Evolutionary conservation across 1,139 yeast species (phyloP).

Genomic region (Lodderomyces margitis): DNA sequence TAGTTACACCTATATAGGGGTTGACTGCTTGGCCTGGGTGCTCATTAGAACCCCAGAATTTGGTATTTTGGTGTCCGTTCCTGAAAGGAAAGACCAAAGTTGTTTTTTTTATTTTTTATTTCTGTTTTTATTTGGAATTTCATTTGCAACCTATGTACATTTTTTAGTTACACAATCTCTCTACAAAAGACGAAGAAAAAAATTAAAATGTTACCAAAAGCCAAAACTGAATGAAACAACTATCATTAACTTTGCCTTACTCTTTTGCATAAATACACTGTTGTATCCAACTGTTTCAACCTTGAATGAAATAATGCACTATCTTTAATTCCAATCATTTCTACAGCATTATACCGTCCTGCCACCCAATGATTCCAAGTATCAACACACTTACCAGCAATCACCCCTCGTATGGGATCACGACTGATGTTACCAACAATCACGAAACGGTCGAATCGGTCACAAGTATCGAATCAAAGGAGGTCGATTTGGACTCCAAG

Average conservation of each 20-base stretch:
- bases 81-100: too few species aligned
- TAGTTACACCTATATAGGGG: too few species aligned
- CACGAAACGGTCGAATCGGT: not conserved
- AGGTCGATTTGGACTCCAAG: not conserved
- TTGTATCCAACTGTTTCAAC: not conserved
- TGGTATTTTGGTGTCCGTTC: too few species aligned
- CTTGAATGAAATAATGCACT: not conserved
- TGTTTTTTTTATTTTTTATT: not conserved
- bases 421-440: not conserved
- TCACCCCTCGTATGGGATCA: not conserved
- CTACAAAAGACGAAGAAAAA: not conserved
- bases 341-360: too few species aligned
- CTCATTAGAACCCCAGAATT: too few species aligned
- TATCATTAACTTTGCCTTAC: too few species aligned
- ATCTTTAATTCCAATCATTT: not conserved
- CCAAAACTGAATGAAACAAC: too few species aligned
- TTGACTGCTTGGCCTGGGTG: not conserved
- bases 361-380: not conserved
- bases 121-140: not conserved
- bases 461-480: not conserved
- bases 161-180: not conserved
- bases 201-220: not conserved
- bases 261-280: not conserved
- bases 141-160: conserved; percentile 4
- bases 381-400: not conserved